phyloP scores from a whole-genome alignment of 108 stramenopile species.

The Nannochloropsis gaditana region DNA sequence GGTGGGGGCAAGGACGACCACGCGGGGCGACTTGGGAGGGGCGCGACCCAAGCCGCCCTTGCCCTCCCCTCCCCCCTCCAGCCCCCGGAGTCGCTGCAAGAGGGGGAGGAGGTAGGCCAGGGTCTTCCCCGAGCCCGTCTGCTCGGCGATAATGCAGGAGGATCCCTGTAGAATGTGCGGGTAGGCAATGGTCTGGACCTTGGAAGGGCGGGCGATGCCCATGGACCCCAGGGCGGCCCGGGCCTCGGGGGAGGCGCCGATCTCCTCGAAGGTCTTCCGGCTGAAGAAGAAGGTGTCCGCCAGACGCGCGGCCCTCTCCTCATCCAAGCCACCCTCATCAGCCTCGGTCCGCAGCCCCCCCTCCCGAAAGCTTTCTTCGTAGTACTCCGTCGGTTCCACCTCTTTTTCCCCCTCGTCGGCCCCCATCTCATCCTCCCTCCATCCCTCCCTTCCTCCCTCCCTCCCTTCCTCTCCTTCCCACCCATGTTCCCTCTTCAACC shows the following conservation, averaged over 20 bases:
- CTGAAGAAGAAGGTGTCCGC: conserved; percentile 12
- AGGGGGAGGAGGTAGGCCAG: conserved; percentile 79
- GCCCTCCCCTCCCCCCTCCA: not conserved
- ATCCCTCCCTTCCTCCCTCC: not conserved
- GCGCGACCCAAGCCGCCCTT: not conserved
- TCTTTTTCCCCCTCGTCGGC: not conserved
- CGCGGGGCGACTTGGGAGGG: conserved; percentile 36
- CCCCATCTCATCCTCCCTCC: not conserved
- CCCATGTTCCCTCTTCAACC: not conserved
- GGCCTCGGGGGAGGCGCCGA: conserved; percentile 20
- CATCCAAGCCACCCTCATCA: not conserved
- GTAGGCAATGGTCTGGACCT: conserved; percentile 45
- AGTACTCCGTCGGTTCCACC: conserved; percentile 12
- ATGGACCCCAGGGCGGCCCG: not conserved
- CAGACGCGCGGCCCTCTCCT: not conserved
- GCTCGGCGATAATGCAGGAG: conserved; percentile 77
- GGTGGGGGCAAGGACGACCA: conserved; percentile 71
- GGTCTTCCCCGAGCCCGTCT: conserved; percentile 89
- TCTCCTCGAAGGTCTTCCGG: not conserved
- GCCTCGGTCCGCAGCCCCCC: not conserved
- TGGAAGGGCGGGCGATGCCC: not conserved
- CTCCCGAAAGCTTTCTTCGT: not conserved
- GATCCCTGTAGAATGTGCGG: conserved; percentile 49
- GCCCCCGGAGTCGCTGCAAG: conserved; percentile 60
- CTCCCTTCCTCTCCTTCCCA: not conserved